Conservation (phyloP, 768 basidiomycete genomes). For the Tylopilus intermedius region DNA sequence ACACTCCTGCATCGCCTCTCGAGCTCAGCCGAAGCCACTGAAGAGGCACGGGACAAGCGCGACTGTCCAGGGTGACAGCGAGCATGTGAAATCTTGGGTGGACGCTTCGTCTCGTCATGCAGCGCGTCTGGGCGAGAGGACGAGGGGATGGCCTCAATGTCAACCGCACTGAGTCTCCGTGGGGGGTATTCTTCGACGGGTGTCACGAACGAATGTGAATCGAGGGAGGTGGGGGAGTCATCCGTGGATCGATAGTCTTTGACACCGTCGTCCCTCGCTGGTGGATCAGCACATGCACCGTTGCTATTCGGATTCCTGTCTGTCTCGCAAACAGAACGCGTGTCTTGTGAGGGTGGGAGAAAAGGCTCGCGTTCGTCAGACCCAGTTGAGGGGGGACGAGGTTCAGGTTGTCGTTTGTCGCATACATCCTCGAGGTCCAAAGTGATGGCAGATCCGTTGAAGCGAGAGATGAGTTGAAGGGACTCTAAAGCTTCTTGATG, state of each 20-base stretch:
- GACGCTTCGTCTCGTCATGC: conserved; percentile 17
- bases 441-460: conserved; percentile 71
- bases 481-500: conserved; percentile 79
- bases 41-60: conserved; percentile 32
- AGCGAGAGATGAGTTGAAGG: conserved; percentile 77
- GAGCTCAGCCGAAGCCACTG: conserved; percentile 37
- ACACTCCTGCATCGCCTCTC: conserved; percentile 36
- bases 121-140: conserved; percentile 8
- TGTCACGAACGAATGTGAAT: conserved; percentile 20
- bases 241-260: conserved; percentile 27
- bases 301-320: conserved; percentile 1
- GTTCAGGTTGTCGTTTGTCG: conserved; percentile 33
- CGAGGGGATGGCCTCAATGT: conserved; percentile 26
- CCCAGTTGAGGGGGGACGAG: conserved; percentile 12
- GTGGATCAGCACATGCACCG: conserved; percentile 1
- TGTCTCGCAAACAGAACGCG: conserved; percentile 14
- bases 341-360: conserved; percentile 18
- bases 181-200: conserved; percentile 28
- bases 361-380: conserved; percentile 29
- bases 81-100: background rate
- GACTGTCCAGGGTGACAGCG: conserved; percentile 6
- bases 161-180: conserved; percentile 21
- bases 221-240: conserved; percentile 29
- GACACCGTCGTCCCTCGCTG: conserved; percentile 16
- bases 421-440: conserved; percentile 70